Base-by-base conservation (phyloP, 2,329 filamentous ascomycete species). In the Hypocreales sp. region DNA sequence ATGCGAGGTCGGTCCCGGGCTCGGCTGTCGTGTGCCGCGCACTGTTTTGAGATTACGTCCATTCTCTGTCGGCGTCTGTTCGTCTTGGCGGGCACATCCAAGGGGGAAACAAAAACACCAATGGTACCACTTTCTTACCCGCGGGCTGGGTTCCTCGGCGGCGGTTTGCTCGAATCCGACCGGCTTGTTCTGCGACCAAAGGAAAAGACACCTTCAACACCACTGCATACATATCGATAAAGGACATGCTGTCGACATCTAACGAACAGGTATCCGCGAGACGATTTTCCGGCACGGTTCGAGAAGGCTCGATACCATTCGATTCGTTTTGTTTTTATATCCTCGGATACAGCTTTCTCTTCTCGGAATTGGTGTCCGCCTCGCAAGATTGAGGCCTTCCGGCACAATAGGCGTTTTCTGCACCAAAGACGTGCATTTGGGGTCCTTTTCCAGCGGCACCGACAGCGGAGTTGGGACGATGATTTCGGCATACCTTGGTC, bases 211-310 rank as follows among this genome's bases (percentile, higher is more conserved):
- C n/a, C 27, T 20, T 32, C 28, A 30, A 35, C 28, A 38, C 32
- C 44, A 33, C 40, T 41, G 43, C 41, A 45, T 47, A 20, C 18
- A 22, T 21, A 21, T 30, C 8, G 13, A 23, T 13, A 15, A 44
- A n/a, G n/a, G n/a, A n/a, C n/a, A 46, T 43, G 62, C 57, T 63
- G 62, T 44, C 61, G 63, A 60, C 51, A 61, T 53, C 48, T 46
- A n/a, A n/a, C n/a, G n/a, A n/a, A n/a, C n/a, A n/a, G n/a, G n/a
- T n/a, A n/a, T n/a, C n/a, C n/a, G n/a, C n/a, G n/a, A n/a, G n/a
- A n/a, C n/a, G n/a, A n/a, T n/a, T n/a, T n/a, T n/a, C 54, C 47
- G 51, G 53, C 50, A 49, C 55, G 47, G 45, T 43, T 43, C 41
- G 45, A 53, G n/a, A 52, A 55, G 53, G 54, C 53, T 58, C 50